phyloP scores from a whole-genome alignment of 352 stramenopile species.

The Peronosclerospora sorghi region DNA sequence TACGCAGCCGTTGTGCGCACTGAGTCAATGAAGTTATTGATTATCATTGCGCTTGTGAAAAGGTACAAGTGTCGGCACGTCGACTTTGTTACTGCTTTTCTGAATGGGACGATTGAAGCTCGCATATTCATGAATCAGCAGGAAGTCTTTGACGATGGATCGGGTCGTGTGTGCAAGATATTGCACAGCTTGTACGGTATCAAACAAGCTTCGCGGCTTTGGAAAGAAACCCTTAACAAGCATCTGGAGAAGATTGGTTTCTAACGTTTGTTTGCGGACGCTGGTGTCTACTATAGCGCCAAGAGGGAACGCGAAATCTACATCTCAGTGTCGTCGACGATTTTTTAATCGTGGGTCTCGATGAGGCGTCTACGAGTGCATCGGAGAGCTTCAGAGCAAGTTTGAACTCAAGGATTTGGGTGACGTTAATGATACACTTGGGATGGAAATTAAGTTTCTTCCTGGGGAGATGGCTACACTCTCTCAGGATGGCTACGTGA shows the following conservation, averaged over 20 bases:
- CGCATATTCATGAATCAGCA: conserved; percentile 2
- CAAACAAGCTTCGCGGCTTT: conserved; percentile 2
- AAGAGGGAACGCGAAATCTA: not conserved
- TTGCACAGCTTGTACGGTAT: conserved; percentile 2
- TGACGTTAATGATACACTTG: not conserved
- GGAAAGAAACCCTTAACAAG: not conserved
- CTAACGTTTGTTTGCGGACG: not conserved
- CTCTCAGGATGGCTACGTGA: not conserved
- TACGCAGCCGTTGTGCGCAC: not conserved
- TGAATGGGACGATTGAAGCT: conserved; percentile 1
- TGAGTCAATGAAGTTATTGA: not conserved
- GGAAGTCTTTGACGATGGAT: conserved; percentile 1
- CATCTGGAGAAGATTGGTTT: not conserved
- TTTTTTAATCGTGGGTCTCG: conserved; percentile 3
- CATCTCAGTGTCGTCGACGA: conserved; percentile 1
- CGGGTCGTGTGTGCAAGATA: not conserved
- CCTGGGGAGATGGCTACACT: not conserved
- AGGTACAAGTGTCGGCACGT: not conserved
- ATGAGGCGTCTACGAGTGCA: not conserved
- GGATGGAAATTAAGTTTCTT: not conserved
- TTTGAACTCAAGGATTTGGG: conserved; percentile 6
- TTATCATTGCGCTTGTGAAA: not conserved
- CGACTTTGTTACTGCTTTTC: not conserved
- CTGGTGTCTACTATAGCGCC: not conserved
- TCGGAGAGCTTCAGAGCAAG: not conserved